phyloP scores from a whole-genome alignment of 441 rosid genomes.

The Iberis amara region DNA sequence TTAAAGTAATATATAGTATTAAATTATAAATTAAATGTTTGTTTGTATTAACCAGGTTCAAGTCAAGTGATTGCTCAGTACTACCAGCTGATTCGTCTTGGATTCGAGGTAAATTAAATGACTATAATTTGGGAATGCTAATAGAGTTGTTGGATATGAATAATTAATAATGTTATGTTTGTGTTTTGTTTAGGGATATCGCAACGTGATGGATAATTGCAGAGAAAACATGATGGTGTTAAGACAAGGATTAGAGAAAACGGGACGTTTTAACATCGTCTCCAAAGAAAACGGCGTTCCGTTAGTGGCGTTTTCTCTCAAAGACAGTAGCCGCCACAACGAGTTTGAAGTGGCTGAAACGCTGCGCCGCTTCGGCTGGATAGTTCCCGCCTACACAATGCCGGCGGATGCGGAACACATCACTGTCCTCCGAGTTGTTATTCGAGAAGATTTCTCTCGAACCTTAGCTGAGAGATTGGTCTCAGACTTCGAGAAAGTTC shows the following conservation, averaged over 20 bases:
- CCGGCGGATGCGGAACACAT: slow-evolving; percentile 49
- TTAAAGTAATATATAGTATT: background rate
- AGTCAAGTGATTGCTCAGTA: slow-evolving; percentile 51
- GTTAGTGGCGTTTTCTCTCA: slow-evolving; percentile 46
- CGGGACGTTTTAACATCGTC: slow-evolving; percentile 39
- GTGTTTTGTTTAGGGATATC: slow-evolving; percentile 37
- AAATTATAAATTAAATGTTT: too few relatives aligned
- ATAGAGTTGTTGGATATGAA: too few relatives aligned
- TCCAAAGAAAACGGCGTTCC: slow-evolving; percentile 53
- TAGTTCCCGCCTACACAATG: slow-evolving; percentile 54
- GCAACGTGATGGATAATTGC: slow-evolving; percentile 50
- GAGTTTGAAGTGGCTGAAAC: slow-evolving; percentile 45
- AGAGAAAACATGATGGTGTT: slow-evolving; percentile 39
- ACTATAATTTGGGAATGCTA: background rate
- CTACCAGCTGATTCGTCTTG: slow-evolving; percentile 46
- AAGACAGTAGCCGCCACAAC: slow-evolving; percentile 35
- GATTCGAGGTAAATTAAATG: slow-evolving; percentile 33
- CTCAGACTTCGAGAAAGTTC: slow-evolving; percentile 38
- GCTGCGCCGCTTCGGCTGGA: slow-evolving; percentile 53
- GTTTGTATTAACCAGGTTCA: slow-evolving; percentile 33
- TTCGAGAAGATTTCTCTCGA: slow-evolving; percentile 49
- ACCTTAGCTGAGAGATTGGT: slow-evolving; percentile 52
- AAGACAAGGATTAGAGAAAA: slow-evolving; percentile 42
- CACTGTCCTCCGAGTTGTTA: slow-evolving; percentile 49
- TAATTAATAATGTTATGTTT: too few relatives aligned